A percentile compares a stretch with the other conserved stretches of the same genome.
Evolutionary conservation across 2,329 filamentous ascomycete genomes (phyloP).

Genomic region (Arthroderma sp.): DNA sequence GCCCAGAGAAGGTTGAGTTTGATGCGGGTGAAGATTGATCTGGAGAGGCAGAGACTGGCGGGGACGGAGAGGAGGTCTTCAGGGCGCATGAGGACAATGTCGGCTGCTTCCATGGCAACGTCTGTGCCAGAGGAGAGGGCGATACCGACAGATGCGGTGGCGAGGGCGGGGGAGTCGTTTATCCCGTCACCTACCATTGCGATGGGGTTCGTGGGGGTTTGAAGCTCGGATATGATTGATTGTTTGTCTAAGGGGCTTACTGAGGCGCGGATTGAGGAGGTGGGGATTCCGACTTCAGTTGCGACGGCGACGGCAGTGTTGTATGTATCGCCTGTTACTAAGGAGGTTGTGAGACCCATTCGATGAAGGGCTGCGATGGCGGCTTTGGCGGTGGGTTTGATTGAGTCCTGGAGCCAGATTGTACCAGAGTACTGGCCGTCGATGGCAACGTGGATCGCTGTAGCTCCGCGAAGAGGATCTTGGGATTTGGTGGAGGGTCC

Average conservation of each 20-base stretch:
- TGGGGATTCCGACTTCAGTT: constrained; percentile 62
- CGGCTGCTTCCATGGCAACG: constrained; percentile 93
- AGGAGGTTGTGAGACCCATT: constrained; percentile 76
- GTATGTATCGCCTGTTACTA: constrained; percentile 86
- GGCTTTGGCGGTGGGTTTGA: constrained; percentile 76
- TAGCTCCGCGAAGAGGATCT: constrained; percentile 52
- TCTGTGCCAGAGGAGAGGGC: constrained; percentile 87
- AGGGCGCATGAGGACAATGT: constrained; percentile 88
- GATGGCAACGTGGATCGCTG: constrained; percentile 83
- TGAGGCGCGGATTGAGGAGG: constrained; percentile 67
- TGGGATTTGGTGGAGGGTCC: constrained; percentile 14
- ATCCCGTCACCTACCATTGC: constrained; percentile 98
- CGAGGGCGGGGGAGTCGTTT: constrained; percentile 92
- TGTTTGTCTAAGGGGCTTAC: constrained; percentile 88
- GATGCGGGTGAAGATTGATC: constrained; percentile 80
- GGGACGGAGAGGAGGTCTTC: constrained; percentile 90
- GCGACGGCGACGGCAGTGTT: constrained; percentile 77
- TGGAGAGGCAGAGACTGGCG: constrained; percentile 65
- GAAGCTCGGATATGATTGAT: constrained; percentile 63
- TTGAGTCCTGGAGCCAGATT: constrained; percentile 72
- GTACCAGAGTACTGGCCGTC: constrained; percentile 68
- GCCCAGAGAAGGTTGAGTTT: constrained; percentile 89
- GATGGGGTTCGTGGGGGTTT: constrained; percentile 59
- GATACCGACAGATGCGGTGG: constrained; percentile 84
- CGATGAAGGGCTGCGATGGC: constrained; percentile 67